Evolutionary conservation across 2,329 filamentous ascomycete species (phyloP).

Genomic region (Penicillium sp.): DNA sequence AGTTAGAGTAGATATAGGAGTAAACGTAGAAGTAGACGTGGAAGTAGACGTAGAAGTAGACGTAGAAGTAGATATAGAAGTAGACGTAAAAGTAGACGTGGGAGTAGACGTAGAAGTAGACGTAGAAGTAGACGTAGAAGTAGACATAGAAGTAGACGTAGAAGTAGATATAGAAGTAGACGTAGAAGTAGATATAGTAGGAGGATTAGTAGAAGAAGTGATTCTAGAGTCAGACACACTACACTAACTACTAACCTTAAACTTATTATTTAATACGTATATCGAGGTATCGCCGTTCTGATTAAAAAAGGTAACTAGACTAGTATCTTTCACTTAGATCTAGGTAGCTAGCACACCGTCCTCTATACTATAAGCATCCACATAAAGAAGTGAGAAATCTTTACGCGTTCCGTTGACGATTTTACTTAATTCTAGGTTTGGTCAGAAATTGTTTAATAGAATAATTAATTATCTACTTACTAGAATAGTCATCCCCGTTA

Average conservation of each 20-base stretch:
- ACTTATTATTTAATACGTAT: conserved; percentile 5
- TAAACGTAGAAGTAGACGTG: too few species aligned
- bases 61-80: too few species aligned
- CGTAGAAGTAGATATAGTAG: too few species aligned
- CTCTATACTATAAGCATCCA: conserved; percentile 2
- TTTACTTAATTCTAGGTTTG: not conserved
- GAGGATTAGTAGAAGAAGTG: too few species aligned
- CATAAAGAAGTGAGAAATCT: not conserved
- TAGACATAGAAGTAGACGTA: too few species aligned
- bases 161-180: too few species aligned
- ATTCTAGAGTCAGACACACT: too few species aligned
- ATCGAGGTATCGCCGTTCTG: conserved; percentile 3
- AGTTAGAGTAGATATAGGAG: too few species aligned
- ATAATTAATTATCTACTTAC: not conserved
- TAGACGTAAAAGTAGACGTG: too few species aligned
- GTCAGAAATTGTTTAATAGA: not conserved
- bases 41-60: too few species aligned
- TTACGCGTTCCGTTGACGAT: not conserved
- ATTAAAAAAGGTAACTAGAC: conserved; percentile 10
- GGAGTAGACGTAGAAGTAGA: too few species aligned
- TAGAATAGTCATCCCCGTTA: not conserved
- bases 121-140: too few species aligned
- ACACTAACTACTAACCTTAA: conserved; percentile 5
- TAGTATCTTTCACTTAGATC: conserved; percentile 7
- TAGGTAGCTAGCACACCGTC: conserved; percentile 5